Percentiles rank a stretch among this genome's conserved stretches.
Evolutionary conservation across 1,139 yeast genomes (phyloP).

Genomic region (Candida frijolesensis): DNA sequence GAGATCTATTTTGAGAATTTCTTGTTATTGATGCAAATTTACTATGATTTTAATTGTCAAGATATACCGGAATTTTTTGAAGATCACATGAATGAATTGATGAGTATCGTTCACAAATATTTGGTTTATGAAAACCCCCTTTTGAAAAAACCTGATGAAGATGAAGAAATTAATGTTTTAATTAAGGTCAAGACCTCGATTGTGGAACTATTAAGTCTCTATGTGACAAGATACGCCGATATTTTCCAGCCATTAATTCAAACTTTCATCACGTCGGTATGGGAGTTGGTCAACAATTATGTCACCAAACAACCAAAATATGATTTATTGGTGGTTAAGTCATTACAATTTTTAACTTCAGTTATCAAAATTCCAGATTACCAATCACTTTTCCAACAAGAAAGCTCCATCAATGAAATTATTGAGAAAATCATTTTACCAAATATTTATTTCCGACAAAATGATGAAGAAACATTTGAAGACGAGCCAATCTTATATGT

Average conservation of each 20-base stretch:
- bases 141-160: constrained; percentile 59
- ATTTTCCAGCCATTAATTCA: constrained; percentile 78
- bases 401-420: constrained; percentile 70
- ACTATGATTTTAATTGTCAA: constrained; percentile 93
- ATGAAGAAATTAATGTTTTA: constrained; percentile 71
- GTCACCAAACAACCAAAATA: constrained; percentile 73
- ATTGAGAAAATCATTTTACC: constrained; percentile 86
- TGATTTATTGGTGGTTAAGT: constrained; percentile 81
- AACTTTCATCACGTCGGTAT: constrained; percentile 77
- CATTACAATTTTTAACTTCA: constrained; percentile 80
- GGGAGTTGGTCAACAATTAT: constrained; percentile 69
- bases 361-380: constrained; percentile 71
- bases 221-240: constrained; percentile 90
- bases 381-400: constrained; percentile 62
- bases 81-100: constrained; percentile 77
- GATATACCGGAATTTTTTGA: constrained; percentile 98
- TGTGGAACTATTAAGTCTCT: constrained; percentile 81
- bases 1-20: constrained; percentile 68
- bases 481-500: constrained; percentile 96
- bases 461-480: constrained; percentile 91
- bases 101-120: constrained; percentile 82
- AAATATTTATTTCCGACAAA: constrained; percentile 78
- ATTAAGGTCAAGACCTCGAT: constrained; percentile 81
- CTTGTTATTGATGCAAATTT: constrained; percentile 72
- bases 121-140: constrained; percentile 57